phyloP scores from a whole-genome alignment of 1,284 basidiomycete genomes.

The Cronartium ribicola region DNA sequence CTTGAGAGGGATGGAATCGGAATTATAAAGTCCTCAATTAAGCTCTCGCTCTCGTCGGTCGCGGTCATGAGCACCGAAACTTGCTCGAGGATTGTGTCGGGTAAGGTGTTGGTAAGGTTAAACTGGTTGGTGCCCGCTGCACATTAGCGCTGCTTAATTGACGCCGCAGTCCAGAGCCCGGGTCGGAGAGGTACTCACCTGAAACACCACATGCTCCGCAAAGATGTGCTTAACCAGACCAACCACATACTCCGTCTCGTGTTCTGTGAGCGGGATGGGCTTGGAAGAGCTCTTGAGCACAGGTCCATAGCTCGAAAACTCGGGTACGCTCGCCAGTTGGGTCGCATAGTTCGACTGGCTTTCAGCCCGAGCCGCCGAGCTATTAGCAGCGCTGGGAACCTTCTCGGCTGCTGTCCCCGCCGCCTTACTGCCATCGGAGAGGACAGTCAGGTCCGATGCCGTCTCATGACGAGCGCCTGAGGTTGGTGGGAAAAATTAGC shows the following conservation, averaged over 20 bases:
- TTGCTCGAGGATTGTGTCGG: conserved; percentile 93
- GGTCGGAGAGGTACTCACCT: conserved; percentile 57
- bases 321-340: conserved; percentile 79
- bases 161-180: no score
- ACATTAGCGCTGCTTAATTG: no score
- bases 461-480: conserved; percentile 39
- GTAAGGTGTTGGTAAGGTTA: conserved; percentile 61
- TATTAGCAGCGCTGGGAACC: conserved; percentile 60
- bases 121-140: conserved; percentile 4
- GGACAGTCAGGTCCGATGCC: conserved; percentile 36
- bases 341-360: conserved; percentile 77
- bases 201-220: conserved; percentile 92
- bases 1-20: conserved; percentile 52
- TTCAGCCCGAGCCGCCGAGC: conserved; percentile 68
- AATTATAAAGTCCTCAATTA: conserved; percentile 94
- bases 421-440: conserved; percentile 29
- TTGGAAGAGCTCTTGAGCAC: conserved; percentile 81
- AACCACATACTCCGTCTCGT: conserved; percentile 97
- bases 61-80: conserved; percentile 90
- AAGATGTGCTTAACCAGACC: conserved; percentile 95
- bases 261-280: conserved; percentile 82
- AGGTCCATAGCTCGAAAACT: conserved; percentile 78
- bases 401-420: conserved; percentile 56
- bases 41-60: conserved; percentile 62
- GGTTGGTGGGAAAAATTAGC: neutral